A percentile compares a stretch with the other conserved stretches of the same genome.
Conservation (phyloP, 805 yeast species). For the Kodamaea nitidulidarum region DNA sequence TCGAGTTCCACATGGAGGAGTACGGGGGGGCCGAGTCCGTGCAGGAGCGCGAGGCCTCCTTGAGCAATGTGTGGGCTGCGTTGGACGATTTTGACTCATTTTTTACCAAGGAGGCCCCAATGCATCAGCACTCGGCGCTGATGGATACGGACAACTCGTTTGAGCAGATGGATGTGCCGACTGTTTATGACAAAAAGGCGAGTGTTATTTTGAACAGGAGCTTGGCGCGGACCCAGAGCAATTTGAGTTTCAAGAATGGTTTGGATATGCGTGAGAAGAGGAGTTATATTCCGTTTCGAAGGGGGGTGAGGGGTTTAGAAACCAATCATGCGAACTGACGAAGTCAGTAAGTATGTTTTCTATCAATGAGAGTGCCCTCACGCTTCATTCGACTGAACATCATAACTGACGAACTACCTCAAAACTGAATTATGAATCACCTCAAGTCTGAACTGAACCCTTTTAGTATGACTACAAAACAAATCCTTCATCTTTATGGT, state of each 20-base stretch:
- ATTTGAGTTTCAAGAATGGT: slow-evolving; percentile 71
- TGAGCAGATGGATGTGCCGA: slow-evolving; percentile 64
- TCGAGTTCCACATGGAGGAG: slow-evolving; percentile 62
- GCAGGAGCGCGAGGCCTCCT: slow-evolving; percentile 67
- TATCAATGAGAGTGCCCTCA: too few species aligned
- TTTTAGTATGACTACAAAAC: too few species aligned
- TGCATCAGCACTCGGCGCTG: slow-evolving; percentile 49
- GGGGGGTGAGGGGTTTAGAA: too few species aligned
- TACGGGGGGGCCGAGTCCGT: slow-evolving; percentile 42
- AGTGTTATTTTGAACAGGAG: slow-evolving; percentile 70
- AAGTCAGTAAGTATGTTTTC: too few species aligned
- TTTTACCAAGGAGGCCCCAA: slow-evolving; percentile 58
- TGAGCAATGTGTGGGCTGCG: slow-evolving; percentile 91
- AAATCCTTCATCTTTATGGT: too few species aligned
- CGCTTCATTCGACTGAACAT: too few species aligned
- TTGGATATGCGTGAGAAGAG: slow-evolving; percentile 48
- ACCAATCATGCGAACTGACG: too few species aligned
- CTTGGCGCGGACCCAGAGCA: slow-evolving; percentile 68
- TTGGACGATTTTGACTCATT: slow-evolving; percentile 85
- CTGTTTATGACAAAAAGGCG: slow-evolving; percentile 74
- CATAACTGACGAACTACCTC: too few species aligned
- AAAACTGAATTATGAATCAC: too few species aligned
- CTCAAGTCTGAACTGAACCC: too few species aligned
- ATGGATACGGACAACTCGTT: slow-evolving; percentile 56
- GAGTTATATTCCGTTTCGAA: slow-evolving; percentile 42